Evolutionary conservation across 2,329 filamentous ascomycete genomes (phyloP).

Genomic region (Chaetomiaceae sp.): DNA sequence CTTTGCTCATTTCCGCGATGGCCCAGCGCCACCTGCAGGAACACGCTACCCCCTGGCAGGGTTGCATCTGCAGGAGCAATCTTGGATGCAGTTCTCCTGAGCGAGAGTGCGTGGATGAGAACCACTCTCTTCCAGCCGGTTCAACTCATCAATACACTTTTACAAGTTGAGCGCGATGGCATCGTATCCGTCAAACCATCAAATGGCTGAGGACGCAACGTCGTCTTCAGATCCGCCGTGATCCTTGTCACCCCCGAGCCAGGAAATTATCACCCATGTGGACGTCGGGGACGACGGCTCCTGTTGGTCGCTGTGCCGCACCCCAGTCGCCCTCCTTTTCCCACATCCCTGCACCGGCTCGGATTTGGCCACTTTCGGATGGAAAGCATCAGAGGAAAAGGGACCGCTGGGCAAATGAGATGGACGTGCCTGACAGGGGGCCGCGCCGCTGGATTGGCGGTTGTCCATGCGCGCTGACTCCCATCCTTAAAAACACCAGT

Average conservation of each 20-base stretch:
- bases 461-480: no score
- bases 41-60: constrained; percentile 1
- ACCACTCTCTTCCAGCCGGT: no score
- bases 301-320: constrained; percentile 16
- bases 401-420: constrained; percentile 9
- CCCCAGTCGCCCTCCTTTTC: constrained; percentile 22
- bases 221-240: constrained; percentile 9
- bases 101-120: no score
- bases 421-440: background rate
- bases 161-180: background rate
- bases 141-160: no score
- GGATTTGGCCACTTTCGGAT: constrained; percentile 19
- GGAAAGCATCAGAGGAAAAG: constrained; percentile 7
- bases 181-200: no score
- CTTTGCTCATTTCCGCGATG: constrained; percentile 18
- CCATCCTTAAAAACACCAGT: constrained; percentile 45
- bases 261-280: constrained; percentile 17
- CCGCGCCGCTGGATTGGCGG: background rate
- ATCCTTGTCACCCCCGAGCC: constrained; percentile 15
- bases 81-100: background rate
- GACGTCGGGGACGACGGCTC: constrained; percentile 12
- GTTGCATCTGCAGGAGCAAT: background rate
- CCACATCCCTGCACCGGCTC: constrained; percentile 10
- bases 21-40: constrained; percentile 15
- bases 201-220: background rate